Base-by-base conservation (phyloP, 2,329 filamentous ascomycete species). In the Endoconidiophora polonica region DNA sequence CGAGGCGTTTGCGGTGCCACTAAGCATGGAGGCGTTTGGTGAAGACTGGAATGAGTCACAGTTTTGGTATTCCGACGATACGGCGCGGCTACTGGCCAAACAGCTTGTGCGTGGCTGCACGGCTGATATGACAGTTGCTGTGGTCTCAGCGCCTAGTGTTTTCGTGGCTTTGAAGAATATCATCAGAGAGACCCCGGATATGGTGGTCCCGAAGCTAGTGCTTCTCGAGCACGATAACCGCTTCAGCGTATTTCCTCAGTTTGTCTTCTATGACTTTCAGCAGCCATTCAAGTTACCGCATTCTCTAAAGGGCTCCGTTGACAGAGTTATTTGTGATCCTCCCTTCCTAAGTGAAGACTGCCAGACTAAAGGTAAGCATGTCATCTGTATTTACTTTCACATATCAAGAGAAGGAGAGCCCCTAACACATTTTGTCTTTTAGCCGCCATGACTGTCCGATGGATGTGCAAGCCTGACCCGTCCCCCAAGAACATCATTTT, bases 31-130 rank as follows among this genome's bases (percentile, higher is more conserved):
- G 26, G 68, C 73, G 1, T 91, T 90, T 58, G 70, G 71, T 1
- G 85, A 90, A 63, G 81, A 90, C 62, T 91, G 85, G 85, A 85
- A 88, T 59, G 75, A 81, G 59, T 82, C 76, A 54, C 84, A 90
- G 64, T 91, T 91, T 59, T 91, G 85, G 84, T 86, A 86, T 60
- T 77, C 76, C 6, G 79, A 87, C 48, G 74, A 79, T 55, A 88
- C 83, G 22, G 84, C 84, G 0, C 69, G 62, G 1, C 59, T 69
- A 4, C 64, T 84, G 18, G 84, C 83, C 1, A 66, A 69, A 50
- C 73, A 84, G 58, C 68, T 91, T 33, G 70, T 90, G 1, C 68
- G 75, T 3, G 79, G 71, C 44, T 70, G 75, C 2, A 76, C 70
- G 1, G 62, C 68, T 2, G 68, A 73, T 7, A 77, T 72, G 26